Base-by-base conservation (phyloP, 371 early-diverging fungal species). In the Mucor piriformis region DNA sequence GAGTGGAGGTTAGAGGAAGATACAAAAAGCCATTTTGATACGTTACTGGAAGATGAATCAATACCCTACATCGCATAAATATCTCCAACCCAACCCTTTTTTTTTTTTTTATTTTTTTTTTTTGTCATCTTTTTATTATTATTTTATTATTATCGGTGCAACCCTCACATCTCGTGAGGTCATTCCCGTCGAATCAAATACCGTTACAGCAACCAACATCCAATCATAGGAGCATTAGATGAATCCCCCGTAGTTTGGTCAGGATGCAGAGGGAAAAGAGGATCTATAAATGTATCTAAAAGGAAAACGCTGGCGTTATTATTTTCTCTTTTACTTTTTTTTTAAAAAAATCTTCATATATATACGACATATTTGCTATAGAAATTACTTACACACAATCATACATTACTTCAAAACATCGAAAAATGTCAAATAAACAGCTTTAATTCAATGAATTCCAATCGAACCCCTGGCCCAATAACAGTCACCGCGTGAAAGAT, bases 11-110 rank as follows among this genome's bases (percentile, higher is more conserved):
- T 70, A 61, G 73, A 74, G 20, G 73, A 79, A 33, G 67, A 64
- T 7, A 78, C 68, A 27, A 55, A 63, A 48, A 64, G 47, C n/a
- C 80, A 79, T 69, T 79, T 79, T 54, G 75, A 76, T 53, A 64
- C 67, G 38, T 25, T 79, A 50, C 43, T 74, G 38, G 63, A 69
- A 42, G 61, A 66, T 59, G 71, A 72, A 40, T 58, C 57, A 61
- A 74, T 76, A 67, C 73, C 76, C 66, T 79, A 79, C 56, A 78
- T 78, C 62, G 79, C 79, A 66, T 78, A 67, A 58, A 27, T 18
- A 5, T 29, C 23, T 18, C 12, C n/a, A n/a, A n/a, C n/a, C 32
- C 8, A 10, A 34, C 38, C 58, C 25, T 54, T 33, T 46, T 21
- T 42, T 5, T 33, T 6, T n/a, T 29, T 50, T 25, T 47, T 35